Base-by-base conservation (phyloP, 2,329 filamentous ascomycete genomes). In the Teratosphaeria viscida region DNA sequence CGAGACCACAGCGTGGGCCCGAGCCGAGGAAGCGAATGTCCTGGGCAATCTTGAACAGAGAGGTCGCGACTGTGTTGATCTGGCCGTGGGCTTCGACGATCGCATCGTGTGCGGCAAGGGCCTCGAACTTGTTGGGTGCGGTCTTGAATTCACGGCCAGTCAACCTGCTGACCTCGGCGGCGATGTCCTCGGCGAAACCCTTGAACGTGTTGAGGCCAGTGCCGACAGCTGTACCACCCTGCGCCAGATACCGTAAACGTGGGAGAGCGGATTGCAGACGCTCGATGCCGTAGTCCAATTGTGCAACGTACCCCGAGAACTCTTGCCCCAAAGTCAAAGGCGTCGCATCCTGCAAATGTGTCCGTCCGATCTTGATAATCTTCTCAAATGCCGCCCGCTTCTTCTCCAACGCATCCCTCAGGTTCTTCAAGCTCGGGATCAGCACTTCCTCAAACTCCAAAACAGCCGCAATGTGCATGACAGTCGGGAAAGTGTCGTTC, bases 351-450 rank as follows among this genome's bases (percentile, higher is more conserved):
- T 97, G 94, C 73, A 99, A 81, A 78, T 99, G 94, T 59, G 94
- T 99, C 69, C 94, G 87, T 67, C 94, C 94, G 72, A 99, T 99
- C 86, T 99, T 99, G 82, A 99, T 97, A 72, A 99, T 92, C 70
- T 90, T 85, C 69, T 94, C 85, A 71, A 96, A 99, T 56, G 89
- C 84, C 70, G 95, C 86, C 52, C 89, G 86, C 84, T 97, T 97
- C 75, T 84, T 82, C 79, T 96, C 87, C 62, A 99, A 82, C 56
- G 90, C 90, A 64, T 87, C 82, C 64, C 91, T 88, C 59, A 99
- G 84, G 76, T 85, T 90, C 76, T 82, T 86, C 63, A 97, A 82
- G 55, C 90, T 82, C 47, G 94, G 94, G 19, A 97, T 78, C 54
- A 99, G 86, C 68, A 87, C 83, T 72, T 87, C 82, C 79, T 96